Base-by-base conservation (phyloP, 140 eudicot genomes). In the Ambrosia hybrid region DNA sequence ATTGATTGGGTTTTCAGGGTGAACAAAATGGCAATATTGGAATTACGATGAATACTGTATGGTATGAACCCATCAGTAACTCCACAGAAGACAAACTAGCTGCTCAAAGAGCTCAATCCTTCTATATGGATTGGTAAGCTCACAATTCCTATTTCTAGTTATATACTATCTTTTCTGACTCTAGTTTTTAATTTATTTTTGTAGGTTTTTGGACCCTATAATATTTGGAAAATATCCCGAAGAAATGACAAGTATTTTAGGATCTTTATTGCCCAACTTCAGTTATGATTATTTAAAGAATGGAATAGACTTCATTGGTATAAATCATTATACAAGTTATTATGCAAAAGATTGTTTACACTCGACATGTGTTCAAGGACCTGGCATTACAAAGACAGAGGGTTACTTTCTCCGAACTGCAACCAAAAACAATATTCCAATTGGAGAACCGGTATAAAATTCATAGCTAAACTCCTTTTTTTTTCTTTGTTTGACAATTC, bases 181-280 rank as follows among this genome's bases (percentile, higher is more conserved):
- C 74, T 26, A 13, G 5, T 71, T 62, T 56, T 36, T 11, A 12
- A 76, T 12, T 15, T 17, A 48, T 41, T 13, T 41, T 43, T 70
- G 56, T 81, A 91, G 96, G 97, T 88, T 86, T 76, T 68, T 91
- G 52, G 96, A 88, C 67, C 96, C 96, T 6, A 81, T 91, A 34
- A 77, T 89, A 59, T 65, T 77, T 26, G 95, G 97, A 38, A 79
- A 68, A 62, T 91, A 91, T 61, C 96, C 94, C 12, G 55, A 63
- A 70, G 94, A 88, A 65, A 89, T 91, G 94, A 79, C 36, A 8
- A 60, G 57, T 15, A 76, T 88, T 57, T 76, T 88, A 49, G 88
- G 89, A 75, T 76, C 89, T 16, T 30, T 70, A 17, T 56, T 91
- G 74, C 97, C 95, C 0, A 65, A 11, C 7, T 86, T 88, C 72